Evolutionary conservation across 2,329 filamentous ascomycete species (phyloP).

Genomic region (Penicillium sclerotigenum): DNA sequence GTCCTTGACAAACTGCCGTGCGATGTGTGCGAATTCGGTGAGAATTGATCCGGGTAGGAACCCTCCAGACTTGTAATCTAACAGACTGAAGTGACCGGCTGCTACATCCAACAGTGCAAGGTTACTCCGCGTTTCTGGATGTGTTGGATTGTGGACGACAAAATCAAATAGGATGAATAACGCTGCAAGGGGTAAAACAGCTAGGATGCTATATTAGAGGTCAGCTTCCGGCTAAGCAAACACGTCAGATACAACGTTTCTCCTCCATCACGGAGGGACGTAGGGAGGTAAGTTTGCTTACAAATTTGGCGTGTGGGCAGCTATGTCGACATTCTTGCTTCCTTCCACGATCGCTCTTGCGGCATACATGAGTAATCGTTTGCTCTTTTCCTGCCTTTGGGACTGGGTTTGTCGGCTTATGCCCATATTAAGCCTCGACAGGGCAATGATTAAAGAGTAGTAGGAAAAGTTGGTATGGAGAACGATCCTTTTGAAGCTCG

Average conservation of each 20-base stretch:
- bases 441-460: slow-evolving; percentile 30
- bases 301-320: background rate
- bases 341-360: slow-evolving; percentile 33
- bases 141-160: slow-evolving; percentile 38
- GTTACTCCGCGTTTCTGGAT: slow-evolving; percentile 37
- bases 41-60: slow-evolving; percentile 39
- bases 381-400: slow-evolving; percentile 8
- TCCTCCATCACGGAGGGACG: too few relatives aligned
- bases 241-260: background rate
- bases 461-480: slow-evolving; percentile 33
- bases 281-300: background rate
- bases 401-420: background rate
- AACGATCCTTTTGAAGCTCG: slow-evolving; percentile 16
- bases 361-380: slow-evolving; percentile 30
- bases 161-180: slow-evolving; percentile 46
- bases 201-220: background rate
- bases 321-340: background rate
- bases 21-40: slow-evolving; percentile 44
- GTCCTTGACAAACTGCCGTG: slow-evolving; percentile 38
- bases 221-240: background rate
- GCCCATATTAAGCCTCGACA: slow-evolving; percentile 32
- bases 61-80: slow-evolving; percentile 40
- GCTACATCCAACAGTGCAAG: slow-evolving; percentile 43
- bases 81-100: slow-evolving; percentile 44
- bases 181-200: slow-evolving; percentile 33